These are phyloP conservation scores for Sugiyamaella paludigena DNA, from an alignment of 1,139 yeast species.

Conservation along the genomic window DNA sequence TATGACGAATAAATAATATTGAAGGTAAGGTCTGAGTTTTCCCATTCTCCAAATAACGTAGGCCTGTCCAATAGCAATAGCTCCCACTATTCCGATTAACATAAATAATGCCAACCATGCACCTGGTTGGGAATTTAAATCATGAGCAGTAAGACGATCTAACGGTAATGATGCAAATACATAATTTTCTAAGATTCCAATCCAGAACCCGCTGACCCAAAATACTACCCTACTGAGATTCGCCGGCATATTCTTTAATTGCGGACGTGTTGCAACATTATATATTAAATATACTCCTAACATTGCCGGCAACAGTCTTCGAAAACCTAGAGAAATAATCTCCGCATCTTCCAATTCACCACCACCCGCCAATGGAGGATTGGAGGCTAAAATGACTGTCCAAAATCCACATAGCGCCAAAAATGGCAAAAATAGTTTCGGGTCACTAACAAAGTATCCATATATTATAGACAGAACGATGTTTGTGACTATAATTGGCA, in stretches of 20 bases:
- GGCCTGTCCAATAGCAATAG: conserved; percentile 68
- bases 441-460: conserved; percentile 54
- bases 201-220: conserved; percentile 84
- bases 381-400: conserved; percentile 77
- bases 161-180: conserved; percentile 87
- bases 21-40: conserved; percentile 55
- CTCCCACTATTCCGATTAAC: conserved; percentile 47
- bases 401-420: conserved; percentile 72
- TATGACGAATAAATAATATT: conserved; percentile 52
- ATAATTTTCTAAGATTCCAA: conserved; percentile 79
- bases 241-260: conserved; percentile 33
- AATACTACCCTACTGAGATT: conserved; percentile 52
- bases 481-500: conserved; percentile 55
- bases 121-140: conserved; percentile 72
- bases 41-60: conserved; percentile 80
- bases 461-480: conserved; percentile 55
- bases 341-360: conserved; percentile 50
- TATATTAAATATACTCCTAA: conserved; percentile 75
- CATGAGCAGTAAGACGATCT: conserved; percentile 72
- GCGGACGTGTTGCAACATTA: conserved; percentile 48
- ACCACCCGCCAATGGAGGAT: conserved; percentile 74
- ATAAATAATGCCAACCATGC: conserved; percentile 63
- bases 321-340: conserved; percentile 67
- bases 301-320: conserved; percentile 71
- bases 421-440: conserved; percentile 57